phyloP scores from a whole-genome alignment of 1,284 basidiomycete genomes.

The Ganoderma leucocontextum region DNA sequence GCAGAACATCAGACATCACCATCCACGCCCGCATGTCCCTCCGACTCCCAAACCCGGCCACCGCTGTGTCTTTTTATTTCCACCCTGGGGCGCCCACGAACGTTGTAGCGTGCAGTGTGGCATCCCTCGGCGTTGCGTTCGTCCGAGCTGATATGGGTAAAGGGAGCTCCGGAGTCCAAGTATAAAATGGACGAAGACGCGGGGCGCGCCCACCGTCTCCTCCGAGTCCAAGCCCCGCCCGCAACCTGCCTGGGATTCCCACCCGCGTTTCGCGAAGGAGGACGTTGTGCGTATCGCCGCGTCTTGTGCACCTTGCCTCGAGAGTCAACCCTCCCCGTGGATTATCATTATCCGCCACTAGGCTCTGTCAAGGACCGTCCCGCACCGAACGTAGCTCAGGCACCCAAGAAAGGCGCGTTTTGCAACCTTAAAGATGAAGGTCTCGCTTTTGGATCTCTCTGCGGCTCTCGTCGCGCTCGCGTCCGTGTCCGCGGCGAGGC shows the following conservation, averaged over 20 bases:
- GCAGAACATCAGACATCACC: not conserved
- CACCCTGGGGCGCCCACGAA: not conserved
- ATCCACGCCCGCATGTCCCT: not conserved
- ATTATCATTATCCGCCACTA: constrained; percentile 1
- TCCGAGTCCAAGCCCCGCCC: not conserved
- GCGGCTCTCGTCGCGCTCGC: constrained; percentile 13
- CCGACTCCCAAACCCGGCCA: not conserved
- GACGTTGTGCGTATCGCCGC: not conserved
- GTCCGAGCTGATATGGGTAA: not conserved
- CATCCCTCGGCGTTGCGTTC: not conserved
- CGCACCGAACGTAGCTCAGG: not conserved
- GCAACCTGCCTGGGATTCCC: not conserved
- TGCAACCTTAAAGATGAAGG: not conserved
- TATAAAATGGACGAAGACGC: not conserved
- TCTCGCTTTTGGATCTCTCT: constrained; percentile 1
- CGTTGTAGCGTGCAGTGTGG: not conserved
- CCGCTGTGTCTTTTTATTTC: not conserved
- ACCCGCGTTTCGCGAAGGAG: not conserved
- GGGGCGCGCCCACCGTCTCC: not conserved
- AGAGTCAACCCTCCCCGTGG: not conserved
- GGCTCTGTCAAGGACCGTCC: not conserved
- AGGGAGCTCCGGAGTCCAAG: not conserved
- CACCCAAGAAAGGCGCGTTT: not conserved
- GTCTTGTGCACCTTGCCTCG: not conserved
- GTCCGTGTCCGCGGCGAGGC: constrained; percentile 22